Evolutionary conservation across 169 alveolate species (phyloP).

Genomic region (Eimeria tenella): DNA sequence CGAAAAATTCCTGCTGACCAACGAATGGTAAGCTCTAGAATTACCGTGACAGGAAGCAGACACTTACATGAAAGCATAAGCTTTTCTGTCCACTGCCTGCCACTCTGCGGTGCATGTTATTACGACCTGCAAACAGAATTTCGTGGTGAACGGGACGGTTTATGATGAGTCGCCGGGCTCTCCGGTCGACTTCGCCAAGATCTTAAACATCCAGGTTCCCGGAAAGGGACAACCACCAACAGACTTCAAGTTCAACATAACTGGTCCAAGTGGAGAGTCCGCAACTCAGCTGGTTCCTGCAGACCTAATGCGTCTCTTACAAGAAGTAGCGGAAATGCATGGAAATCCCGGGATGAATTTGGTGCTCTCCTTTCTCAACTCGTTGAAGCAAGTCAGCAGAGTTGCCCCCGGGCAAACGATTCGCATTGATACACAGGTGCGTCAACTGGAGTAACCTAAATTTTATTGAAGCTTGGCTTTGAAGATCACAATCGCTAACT

Average conservation of each 20-base stretch:
- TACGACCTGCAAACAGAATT: slow-evolving; percentile 40
- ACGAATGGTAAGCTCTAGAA: background rate
- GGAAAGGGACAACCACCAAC: slow-evolving; percentile 40
- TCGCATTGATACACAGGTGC: slow-evolving; percentile 54
- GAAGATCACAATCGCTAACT: no score
- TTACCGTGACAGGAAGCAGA: no score
- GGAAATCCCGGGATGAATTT: slow-evolving; percentile 48
- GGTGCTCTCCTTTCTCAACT: slow-evolving; percentile 61
- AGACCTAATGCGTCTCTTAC: slow-evolving; percentile 40
- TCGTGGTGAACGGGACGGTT: slow-evolving; percentile 49
- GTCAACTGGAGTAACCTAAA: no score
- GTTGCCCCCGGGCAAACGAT: slow-evolving; percentile 70
- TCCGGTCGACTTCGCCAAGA: slow-evolving; percentile 46
- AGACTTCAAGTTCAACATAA: slow-evolving; percentile 33
- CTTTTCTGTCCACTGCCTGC: background rate
- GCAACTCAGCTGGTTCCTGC: slow-evolving; percentile 54
- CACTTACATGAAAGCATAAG: background rate
- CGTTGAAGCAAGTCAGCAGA: slow-evolving; percentile 64
- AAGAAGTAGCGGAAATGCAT: slow-evolving; percentile 63
- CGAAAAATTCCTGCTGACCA: background rate
- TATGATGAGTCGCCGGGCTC: slow-evolving; percentile 33
- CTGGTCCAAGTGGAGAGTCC: slow-evolving; percentile 50
- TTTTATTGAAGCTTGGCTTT: no score
- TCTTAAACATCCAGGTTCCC: slow-evolving; percentile 46
- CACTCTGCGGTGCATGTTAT: background rate